A percentile compares a stretch with the other conserved stretches of the same genome.
These are phyloP conservation scores for Kodamaea fukazawae DNA, from an alignment of 805 yeast genomes.

Conservation along the genomic window DNA sequence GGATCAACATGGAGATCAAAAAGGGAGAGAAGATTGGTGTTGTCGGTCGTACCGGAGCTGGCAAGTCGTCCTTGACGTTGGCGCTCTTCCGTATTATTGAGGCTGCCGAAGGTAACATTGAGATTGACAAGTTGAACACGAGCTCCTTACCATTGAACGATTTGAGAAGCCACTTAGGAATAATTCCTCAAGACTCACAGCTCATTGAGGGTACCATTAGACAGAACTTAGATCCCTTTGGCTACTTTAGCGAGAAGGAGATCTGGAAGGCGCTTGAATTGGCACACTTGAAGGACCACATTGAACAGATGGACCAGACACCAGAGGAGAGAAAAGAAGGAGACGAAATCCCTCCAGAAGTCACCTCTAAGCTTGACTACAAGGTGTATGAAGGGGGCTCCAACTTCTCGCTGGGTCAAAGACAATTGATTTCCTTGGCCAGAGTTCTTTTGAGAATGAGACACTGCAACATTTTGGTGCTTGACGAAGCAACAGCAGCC, in stretches of 20 bases:
- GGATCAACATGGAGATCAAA: constrained; percentile 14
- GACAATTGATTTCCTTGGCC: constrained; percentile 82
- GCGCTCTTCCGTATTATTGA: constrained; percentile 25
- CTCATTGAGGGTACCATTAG: constrained; percentile 24
- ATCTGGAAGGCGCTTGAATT: constrained; percentile 23
- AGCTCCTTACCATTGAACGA: constrained; percentile 17
- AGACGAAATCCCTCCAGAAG: background rate
- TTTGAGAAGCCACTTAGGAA: constrained; percentile 22
- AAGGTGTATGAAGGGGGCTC: constrained; percentile 68
- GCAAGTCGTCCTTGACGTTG: constrained; percentile 25
- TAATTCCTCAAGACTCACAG: constrained; percentile 28
- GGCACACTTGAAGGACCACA: constrained; percentile 19
- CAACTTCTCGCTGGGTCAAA: constrained; percentile 84
- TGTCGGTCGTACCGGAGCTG: constrained; percentile 29
- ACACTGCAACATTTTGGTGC: constrained; percentile 22
- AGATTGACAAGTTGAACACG: constrained; percentile 19
- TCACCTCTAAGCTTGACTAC: constrained; percentile 21
- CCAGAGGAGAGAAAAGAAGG: constrained; percentile 3
- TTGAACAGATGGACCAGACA: constrained; percentile 11
- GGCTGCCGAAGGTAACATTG: constrained; percentile 18
- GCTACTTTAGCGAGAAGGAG: constrained; percentile 20
- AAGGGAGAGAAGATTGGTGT: constrained; percentile 26
- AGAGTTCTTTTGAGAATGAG: constrained; percentile 61
- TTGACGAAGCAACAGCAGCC: constrained; percentile 55
- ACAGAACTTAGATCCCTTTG: constrained; percentile 26